A percentile compares a stretch with the other conserved stretches of the same genome.
Conservation (phyloP, 169 alveolate species). For the Plasmodium adleri region DNA sequence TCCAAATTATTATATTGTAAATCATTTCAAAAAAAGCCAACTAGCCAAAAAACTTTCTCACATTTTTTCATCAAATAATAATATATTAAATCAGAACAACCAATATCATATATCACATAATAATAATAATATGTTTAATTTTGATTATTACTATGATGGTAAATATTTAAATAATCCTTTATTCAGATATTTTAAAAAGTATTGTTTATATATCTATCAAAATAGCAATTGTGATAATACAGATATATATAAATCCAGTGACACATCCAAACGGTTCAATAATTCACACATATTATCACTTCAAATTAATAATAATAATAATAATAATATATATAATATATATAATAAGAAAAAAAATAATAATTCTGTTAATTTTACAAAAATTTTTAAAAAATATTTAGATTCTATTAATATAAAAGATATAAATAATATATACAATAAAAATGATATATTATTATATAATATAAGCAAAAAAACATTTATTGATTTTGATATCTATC, state of each 20-base stretch:
- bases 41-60: conserved; percentile 54
- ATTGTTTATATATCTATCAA: conserved; percentile 35
- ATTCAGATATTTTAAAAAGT: conserved; percentile 59
- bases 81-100: too few relatives aligned
- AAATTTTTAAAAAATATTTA: too few relatives aligned
- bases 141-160: not conserved
- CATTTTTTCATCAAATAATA: conserved; percentile 17
- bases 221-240: not conserved
- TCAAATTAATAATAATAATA: conserved; percentile 6
- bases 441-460: conserved; percentile 57
- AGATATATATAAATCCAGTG: not conserved
- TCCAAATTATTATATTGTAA: conserved; percentile 66
- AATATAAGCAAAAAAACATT: conserved; percentile 62
- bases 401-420: too few relatives aligned
- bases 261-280: conserved; percentile 5
- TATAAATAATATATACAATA: conserved; percentile 10
- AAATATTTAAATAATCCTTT: conserved; percentile 25
- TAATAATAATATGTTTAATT: not conserved
- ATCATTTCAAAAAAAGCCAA: conserved; percentile 25
- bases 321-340: conserved; percentile 2
- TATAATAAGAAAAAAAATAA: conserved; percentile 18
- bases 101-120: too few relatives aligned
- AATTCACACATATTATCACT: conserved; percentile 9
- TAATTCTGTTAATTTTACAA: conserved; percentile 4
- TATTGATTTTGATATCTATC: conserved; percentile 69